Conservation (phyloP, 2,329 filamentous ascomycete genomes). For the Penicillium italicum region DNA sequence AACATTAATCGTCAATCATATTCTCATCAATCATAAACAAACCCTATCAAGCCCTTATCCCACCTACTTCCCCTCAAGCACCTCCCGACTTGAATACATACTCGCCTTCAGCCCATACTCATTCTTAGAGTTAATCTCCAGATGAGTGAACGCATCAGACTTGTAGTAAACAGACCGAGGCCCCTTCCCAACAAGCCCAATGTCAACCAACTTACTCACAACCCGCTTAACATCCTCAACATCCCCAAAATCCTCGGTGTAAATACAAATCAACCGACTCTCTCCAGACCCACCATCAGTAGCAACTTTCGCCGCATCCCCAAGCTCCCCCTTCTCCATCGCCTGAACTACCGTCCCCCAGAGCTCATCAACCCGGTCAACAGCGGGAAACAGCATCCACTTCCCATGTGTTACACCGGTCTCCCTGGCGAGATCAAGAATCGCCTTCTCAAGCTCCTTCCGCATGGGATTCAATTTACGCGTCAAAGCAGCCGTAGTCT, state of each 20-base stretch:
- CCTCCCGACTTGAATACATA: constrained; percentile 41
- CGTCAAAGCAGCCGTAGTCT: constrained; percentile 32
- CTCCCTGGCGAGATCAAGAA: constrained; percentile 60
- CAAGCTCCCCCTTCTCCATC: constrained; percentile 66
- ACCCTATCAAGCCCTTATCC: not conserved
- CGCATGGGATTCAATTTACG: constrained; percentile 43
- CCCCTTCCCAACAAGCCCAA: constrained; percentile 54
- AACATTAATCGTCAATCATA: constrained; percentile 8
- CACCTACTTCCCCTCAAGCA: constrained; percentile 29
- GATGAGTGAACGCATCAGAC: constrained; percentile 65
- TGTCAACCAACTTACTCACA: constrained; percentile 57
- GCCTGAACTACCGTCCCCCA: constrained; percentile 64
- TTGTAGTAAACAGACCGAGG: constrained; percentile 70
- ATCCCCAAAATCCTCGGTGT: constrained; percentile 72
- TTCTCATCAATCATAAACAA: not conserved
- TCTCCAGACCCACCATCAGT: constrained; percentile 46
- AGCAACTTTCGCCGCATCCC: constrained; percentile 69
- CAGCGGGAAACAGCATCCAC: constrained; percentile 34
- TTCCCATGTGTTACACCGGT: constrained; percentile 64
- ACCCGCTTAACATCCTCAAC: constrained; percentile 66
- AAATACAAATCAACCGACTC: constrained; percentile 68
- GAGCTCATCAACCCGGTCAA: constrained; percentile 21
- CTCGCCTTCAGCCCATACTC: constrained; percentile 58
- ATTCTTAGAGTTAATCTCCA: constrained; percentile 61
- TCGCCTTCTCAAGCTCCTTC: constrained; percentile 48